Conservation (phyloP, 306 rosid genomes). For the Vicia villosa region DNA sequence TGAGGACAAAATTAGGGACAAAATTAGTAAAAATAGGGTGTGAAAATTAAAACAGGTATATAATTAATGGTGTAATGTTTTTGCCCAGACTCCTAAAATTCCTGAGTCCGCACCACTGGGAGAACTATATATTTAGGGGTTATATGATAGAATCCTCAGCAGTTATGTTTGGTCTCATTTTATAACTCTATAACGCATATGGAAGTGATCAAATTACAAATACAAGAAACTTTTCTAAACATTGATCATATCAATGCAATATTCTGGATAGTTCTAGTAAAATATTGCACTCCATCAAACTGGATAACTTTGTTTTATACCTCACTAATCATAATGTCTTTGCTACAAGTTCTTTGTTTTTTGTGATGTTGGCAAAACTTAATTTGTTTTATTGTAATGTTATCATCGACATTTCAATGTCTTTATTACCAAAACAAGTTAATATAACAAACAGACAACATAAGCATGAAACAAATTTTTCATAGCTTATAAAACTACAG, state of each 20-base stretch:
- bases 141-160: too few species aligned
- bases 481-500: constrained; percentile 24
- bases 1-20: too few species aligned
- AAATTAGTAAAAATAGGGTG: too few species aligned
- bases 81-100: too few species aligned
- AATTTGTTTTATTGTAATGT: constrained; percentile 45
- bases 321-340: not conserved
- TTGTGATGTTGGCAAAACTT: constrained; percentile 35
- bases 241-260: constrained; percentile 31
- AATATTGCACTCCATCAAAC: not conserved
- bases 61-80: too few species aligned
- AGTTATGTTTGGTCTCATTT: constrained; percentile 20
- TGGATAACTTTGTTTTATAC: constrained; percentile 32
- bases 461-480: constrained; percentile 38
- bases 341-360: constrained; percentile 30
- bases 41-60: too few species aligned
- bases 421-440: constrained; percentile 25
- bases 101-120: too few species aligned
- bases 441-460: constrained; percentile 33
- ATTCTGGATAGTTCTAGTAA: constrained; percentile 6
- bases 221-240: constrained; percentile 12
- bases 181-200: too few species aligned
- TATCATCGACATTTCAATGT: constrained; percentile 49
- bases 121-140: too few species aligned
- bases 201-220: constrained; percentile 12